These are phyloP conservation scores for Forsythia viridissima DNA, from an alignment of 257 asterid species.

Conservation along the genomic window DNA sequence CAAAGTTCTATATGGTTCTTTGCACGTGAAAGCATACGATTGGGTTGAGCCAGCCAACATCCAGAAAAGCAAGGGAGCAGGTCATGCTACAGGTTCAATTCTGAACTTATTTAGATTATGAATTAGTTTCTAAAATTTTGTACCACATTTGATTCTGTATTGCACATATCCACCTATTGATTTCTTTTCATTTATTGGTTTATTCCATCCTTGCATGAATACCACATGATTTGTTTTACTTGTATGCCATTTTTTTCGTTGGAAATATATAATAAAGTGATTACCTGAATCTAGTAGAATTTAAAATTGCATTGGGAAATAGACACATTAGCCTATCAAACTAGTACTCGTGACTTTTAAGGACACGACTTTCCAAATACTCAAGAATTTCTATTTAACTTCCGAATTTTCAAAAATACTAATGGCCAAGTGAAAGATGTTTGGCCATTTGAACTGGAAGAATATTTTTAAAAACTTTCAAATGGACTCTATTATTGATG, in stretches of 20 bases:
- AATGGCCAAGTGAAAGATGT: neutral
- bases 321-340: neutral
- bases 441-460: neutral
- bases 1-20: constrained; percentile 92
- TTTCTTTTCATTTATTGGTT: neutral
- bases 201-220: neutral
- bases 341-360: neutral
- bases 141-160: neutral
- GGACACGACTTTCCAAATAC: neutral
- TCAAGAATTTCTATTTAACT: neutral
- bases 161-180: neutral
- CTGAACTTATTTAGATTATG: neutral
- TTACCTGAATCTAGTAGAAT: neutral
- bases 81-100: constrained; percentile 64
- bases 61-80: constrained; percentile 47
- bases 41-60: constrained; percentile 89
- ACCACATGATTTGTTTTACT: neutral
- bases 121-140: neutral
- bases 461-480: too few relatives aligned
- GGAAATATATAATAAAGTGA: neutral
- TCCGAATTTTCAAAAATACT: neutral
- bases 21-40: constrained; percentile 89
- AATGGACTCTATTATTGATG: neutral
- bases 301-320: neutral
- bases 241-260: neutral